A percentile compares a stretch with the other conserved stretches of the same genome.
These are phyloP conservation scores for Reutealis trisperma DNA, from an alignment of 345 rosid genomes.

Conservation along the genomic window DNA sequence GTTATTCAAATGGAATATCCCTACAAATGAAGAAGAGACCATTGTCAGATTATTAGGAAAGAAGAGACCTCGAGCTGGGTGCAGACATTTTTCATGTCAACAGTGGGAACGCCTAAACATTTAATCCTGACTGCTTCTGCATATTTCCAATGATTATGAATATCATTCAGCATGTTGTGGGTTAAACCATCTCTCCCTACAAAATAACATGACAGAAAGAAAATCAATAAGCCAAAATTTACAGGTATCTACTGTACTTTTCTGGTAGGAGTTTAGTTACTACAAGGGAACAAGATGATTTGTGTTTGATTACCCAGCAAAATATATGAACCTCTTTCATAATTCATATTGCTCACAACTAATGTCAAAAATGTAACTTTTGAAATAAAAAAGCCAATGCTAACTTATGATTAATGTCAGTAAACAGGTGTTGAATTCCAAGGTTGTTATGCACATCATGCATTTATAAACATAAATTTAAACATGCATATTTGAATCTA, in stretches of 20 bases:
- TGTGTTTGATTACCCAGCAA: too few relatives aligned
- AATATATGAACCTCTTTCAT: too few relatives aligned
- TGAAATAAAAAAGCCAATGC: too few relatives aligned
- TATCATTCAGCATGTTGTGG: conserved; percentile 91
- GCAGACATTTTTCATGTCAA: conserved; percentile 86
- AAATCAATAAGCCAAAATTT: neutral
- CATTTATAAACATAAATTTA: neutral
- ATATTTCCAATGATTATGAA: conserved; percentile 79
- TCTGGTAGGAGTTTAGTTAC: neutral
- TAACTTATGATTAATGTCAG: too few relatives aligned
- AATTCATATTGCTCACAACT: too few relatives aligned
- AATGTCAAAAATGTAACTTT: too few relatives aligned
- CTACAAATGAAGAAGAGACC: neutral
- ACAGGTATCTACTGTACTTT: neutral
- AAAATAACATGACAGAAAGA: conserved; percentile 12
- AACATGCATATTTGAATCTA: neutral
- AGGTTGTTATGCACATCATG: neutral
- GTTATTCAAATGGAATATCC: neutral
- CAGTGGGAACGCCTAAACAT: conserved; percentile 88
- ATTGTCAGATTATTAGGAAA: neutral
- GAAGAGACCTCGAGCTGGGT: conserved; percentile 75
- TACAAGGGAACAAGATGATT: neutral
- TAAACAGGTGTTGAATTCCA: too few relatives aligned
- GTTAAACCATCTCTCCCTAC: conserved; percentile 96
- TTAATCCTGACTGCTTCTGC: conserved; percentile 80